A percentile compares a stretch with the other conserved stretches of the same genome.
Conservation (phyloP, 140 eudicot genomes). For the Anethum foeniculum region DNA sequence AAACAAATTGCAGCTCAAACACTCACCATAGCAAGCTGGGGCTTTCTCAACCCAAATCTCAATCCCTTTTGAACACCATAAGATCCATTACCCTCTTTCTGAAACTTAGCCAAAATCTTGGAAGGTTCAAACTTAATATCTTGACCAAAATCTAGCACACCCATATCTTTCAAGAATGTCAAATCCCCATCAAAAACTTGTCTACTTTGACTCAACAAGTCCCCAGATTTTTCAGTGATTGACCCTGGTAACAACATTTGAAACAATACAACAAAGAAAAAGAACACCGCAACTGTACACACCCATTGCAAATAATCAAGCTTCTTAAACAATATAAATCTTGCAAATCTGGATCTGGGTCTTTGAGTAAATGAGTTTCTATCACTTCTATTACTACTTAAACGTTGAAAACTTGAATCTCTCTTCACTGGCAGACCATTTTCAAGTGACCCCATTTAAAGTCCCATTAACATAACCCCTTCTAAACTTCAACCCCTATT, state of each 20-base stretch:
- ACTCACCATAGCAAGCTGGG: constrained; percentile 86
- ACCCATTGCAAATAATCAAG: constrained; percentile 71
- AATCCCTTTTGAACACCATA: constrained; percentile 34
- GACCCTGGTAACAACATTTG: constrained; percentile 69
- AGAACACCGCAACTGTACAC: constrained; percentile 67
- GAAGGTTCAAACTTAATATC: constrained; percentile 68
- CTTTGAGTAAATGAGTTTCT: constrained; percentile 46
- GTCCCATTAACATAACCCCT: constrained; percentile 22
- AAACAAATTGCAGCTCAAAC: neutral
- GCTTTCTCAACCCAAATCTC: constrained; percentile 76
- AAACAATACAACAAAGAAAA: constrained; percentile 56
- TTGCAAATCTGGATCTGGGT: constrained; percentile 81
- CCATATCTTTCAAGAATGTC: constrained; percentile 37
- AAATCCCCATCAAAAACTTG: constrained; percentile 30
- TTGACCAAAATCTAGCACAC: constrained; percentile 74
- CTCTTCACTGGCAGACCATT: constrained; percentile 69
- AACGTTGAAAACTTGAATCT: constrained; percentile 45
- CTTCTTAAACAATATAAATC: constrained; percentile 66
- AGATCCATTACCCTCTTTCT: constrained; percentile 36
- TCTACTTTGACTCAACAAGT: constrained; percentile 22
- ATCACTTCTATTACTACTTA: constrained; percentile 36
- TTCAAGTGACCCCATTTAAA: constrained; percentile 93
- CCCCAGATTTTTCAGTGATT: constrained; percentile 42
- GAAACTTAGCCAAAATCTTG: constrained; percentile 48
- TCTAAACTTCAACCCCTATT: neutral